Evolutionary conservation across 768 basidiomycete genomes (phyloP), one percentile per base, ranked within the genome.

Genomic region (Rhizopogon vesiculosus): DNA sequence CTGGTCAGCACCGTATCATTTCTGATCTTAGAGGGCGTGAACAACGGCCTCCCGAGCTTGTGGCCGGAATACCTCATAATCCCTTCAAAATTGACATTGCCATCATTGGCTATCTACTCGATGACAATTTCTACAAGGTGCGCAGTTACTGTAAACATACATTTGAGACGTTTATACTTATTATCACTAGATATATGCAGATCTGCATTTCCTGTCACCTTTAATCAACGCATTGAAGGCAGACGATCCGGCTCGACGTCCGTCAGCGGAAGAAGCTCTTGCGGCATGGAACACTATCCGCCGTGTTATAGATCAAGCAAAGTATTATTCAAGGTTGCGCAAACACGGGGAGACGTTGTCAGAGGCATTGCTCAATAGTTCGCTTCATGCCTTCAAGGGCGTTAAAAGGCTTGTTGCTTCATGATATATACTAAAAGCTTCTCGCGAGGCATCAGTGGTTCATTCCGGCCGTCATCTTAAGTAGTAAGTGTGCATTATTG

Each of bases 41-140:
- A 33, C 50, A 49, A 10, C 48, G 57, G 3, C 61, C 64, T 0
- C 68, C 69, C 1, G 69, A 70, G 29, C 60, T 72, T 6, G 55
- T 45, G 6, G 39, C 42, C 1, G 54, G 50, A 1, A 38, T 54
- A 3, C 65, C 69, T 0, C 69, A 66, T 16, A 64, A 72, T 33
- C 64, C 68, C 0, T 72, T 66, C 59, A 69, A 66, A 46, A 25
- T 66, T 1, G 71, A 72, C 22, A 52, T 72, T 0, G 69, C 61
- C 52, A 65, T 62, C 1, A 59, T 69, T 1, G 70, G 68, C 3
- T 56, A 66, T 19, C 33, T 69, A 6, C 66, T 65, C 29, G 43
- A 56, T 16, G 56, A 53, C 6, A 58, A 64, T 22, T 59, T 67
- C n/a, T 57, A 59, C 2, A 50, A 61, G 1, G 57, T 58, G 10